Evolutionary conservation across 768 basidiomycete genomes (phyloP).

Genomic region (Leccinum sublutescens): DNA sequence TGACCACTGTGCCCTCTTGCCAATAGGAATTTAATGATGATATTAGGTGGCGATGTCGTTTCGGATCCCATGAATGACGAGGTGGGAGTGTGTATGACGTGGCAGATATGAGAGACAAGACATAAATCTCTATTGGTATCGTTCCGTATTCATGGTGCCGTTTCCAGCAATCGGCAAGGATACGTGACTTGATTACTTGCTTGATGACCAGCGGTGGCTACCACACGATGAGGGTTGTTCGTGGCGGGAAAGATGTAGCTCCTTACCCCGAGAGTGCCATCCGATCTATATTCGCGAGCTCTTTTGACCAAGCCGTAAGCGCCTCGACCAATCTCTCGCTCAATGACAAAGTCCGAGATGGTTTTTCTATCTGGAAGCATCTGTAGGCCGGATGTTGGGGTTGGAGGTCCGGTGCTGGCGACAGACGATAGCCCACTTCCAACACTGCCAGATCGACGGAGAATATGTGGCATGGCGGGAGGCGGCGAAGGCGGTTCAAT

Average conservation of each 20-base stretch:
- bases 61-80: constrained; percentile 82
- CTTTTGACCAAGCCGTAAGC: constrained; percentile 95
- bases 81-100: constrained; percentile 77
- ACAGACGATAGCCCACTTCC: constrained; percentile 62
- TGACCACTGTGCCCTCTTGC: constrained; percentile 68
- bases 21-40: constrained; percentile 41
- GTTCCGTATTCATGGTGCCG: constrained; percentile 92
- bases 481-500: constrained; percentile 71
- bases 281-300: constrained; percentile 70
- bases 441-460: constrained; percentile 62
- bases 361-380: constrained; percentile 56
- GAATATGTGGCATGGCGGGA: constrained; percentile 55
- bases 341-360: constrained; percentile 83
- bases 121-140: constrained; percentile 96
- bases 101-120: constrained; percentile 87
- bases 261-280: constrained; percentile 84
- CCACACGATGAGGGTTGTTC: constrained; percentile 8
- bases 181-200: constrained; percentile 97
- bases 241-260: constrained; percentile 9
- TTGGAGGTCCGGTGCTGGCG: constrained; percentile 61
- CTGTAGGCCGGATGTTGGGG: constrained; percentile 41
- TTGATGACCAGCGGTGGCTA: constrained; percentile 93
- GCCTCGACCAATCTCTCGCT: constrained; percentile 87
- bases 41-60: constrained; percentile 37
- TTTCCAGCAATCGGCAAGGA: constrained; percentile 99